These are phyloP conservation scores for Petunia hybrid DNA, from an alignment of 305 asterid species.

Conservation along the genomic window DNA sequence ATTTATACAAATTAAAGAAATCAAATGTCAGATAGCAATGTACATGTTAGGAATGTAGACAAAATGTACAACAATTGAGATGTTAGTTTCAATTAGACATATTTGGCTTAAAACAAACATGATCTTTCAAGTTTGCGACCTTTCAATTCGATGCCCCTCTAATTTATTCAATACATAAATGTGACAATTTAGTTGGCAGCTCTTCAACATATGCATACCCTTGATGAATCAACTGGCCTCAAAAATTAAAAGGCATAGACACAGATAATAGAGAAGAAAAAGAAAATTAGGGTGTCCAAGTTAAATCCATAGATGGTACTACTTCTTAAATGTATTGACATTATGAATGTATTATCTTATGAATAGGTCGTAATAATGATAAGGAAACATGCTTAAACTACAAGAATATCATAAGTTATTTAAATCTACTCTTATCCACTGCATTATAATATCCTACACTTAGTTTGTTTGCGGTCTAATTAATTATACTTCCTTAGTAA, in stretches of 20 bases:
- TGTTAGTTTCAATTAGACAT: neutral
- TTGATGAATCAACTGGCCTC: neutral
- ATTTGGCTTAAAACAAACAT: neutral
- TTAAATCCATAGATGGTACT: neutral
- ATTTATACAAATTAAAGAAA: neutral
- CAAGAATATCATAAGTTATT: slow-evolving; percentile 15
- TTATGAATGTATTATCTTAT: neutral
- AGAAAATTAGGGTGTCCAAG: neutral
- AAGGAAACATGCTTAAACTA: neutral
- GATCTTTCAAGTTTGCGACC: slow-evolving; percentile 13
- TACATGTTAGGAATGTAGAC: neutral
- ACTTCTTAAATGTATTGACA: too few species aligned
- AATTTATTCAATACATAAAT: neutral
- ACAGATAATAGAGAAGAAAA: neutral
- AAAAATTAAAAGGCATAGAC: neutral
- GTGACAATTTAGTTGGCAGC: slow-evolving; percentile 18
- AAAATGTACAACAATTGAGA: neutral
- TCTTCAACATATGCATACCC: neutral
- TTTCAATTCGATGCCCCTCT: neutral
- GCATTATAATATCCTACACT: neutral
- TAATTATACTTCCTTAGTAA: neutral
- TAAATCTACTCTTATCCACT: neutral
- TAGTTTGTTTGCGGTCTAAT: neutral
- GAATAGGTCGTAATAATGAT: neutral
- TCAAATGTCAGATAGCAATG: neutral